These are phyloP conservation scores for Osmanthus fragrans DNA, from an alignment of 257 asterid species.

Conservation along the genomic window DNA sequence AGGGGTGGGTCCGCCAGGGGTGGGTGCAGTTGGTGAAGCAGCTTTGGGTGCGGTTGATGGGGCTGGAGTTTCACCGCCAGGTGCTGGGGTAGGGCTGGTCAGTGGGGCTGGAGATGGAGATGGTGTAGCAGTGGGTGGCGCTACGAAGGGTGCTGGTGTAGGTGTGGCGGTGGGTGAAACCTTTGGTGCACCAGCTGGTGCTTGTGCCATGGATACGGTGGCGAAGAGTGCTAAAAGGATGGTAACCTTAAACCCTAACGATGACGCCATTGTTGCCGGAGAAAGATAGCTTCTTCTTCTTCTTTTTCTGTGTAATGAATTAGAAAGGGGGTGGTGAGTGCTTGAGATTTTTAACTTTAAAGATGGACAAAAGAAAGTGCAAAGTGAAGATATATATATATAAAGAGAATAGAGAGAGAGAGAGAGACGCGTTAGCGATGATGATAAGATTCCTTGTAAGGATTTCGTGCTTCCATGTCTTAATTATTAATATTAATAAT, in stretches of 20 bases:
- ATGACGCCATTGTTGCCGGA: constrained; percentile 34
- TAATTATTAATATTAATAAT: no score
- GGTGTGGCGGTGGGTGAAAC: constrained; percentile 63
- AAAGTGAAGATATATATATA: constrained; percentile 35
- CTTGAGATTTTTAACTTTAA: constrained; percentile 5
- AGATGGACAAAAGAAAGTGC: constrained; percentile 17
- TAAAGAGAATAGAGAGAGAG: constrained; percentile 12
- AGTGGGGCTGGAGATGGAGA: constrained; percentile 18
- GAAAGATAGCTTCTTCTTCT: not conserved
- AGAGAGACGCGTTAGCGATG: constrained; percentile 3
- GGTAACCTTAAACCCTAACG: constrained; percentile 35
- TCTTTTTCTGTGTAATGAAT: not conserved
- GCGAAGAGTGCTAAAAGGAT: constrained; percentile 51
- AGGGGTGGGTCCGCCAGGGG: constrained; percentile 32
- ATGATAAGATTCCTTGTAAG: constrained; percentile 22
- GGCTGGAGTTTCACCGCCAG: constrained; percentile 22
- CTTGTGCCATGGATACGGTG: constrained; percentile 63
- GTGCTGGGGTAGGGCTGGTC: constrained; percentile 23
- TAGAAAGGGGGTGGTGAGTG: not conserved
- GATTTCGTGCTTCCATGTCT: not conserved
- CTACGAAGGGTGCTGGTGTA: constrained; percentile 27
- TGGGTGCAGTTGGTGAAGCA: constrained; percentile 10
- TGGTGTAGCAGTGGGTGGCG: constrained; percentile 36
- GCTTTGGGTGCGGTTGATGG: constrained; percentile 39
- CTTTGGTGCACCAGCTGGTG: constrained; percentile 57